Base-by-base conservation (phyloP, 805 yeast genomes). In the Nakazawaea anatomiae region DNA sequence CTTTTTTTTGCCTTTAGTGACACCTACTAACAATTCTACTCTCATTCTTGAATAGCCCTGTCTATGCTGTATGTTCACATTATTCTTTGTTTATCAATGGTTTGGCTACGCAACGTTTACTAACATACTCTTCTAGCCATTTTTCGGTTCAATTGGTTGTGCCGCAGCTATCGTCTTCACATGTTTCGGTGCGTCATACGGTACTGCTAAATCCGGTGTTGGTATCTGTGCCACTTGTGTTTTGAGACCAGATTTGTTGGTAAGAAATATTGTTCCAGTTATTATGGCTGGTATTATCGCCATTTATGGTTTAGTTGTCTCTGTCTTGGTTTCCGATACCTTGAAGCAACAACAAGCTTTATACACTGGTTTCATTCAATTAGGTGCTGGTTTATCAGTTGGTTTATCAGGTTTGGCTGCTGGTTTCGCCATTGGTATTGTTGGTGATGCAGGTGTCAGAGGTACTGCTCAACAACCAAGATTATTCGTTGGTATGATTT, bases 251-350 rank as follows among this genome's bases (percentile, higher is more conserved):
- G 99, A 92, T 70, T 80, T 91, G 69, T 75, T 91, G 67, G 91
- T 92, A 63, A 89, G 84, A 76, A 88, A 88, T 75, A 85, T 91
- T 63, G 96, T 92, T 55, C 99, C 99, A 58, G 97, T 94, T 62
- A 83, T 92, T 75, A 92, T 92, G 97, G 97, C 98, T 58, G 99
- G 99, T 92, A 92, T 92, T 68, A 90, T 92, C 75, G 97, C 98
- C 75, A 91, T 92, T 75, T 92, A 92, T 71, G 99, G 99, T 53
- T 77, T 92, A 67, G 98, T 92, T 57, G 97, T 92, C 54, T 87
- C 97, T 29, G 99, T 92, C 57, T 81, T 92, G 68, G 92, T 92
- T 57, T 86, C 97, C 51, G 94, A 88, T 63, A 83, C 92, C 48
- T 80, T 92, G 64, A 83, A 82, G 65, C 97, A 91, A 74, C 77